Percentiles rank a stretch among this genome's conserved stretches.
Conservation (phyloP, 306 rosid genomes). For the Malus asiatica region DNA sequence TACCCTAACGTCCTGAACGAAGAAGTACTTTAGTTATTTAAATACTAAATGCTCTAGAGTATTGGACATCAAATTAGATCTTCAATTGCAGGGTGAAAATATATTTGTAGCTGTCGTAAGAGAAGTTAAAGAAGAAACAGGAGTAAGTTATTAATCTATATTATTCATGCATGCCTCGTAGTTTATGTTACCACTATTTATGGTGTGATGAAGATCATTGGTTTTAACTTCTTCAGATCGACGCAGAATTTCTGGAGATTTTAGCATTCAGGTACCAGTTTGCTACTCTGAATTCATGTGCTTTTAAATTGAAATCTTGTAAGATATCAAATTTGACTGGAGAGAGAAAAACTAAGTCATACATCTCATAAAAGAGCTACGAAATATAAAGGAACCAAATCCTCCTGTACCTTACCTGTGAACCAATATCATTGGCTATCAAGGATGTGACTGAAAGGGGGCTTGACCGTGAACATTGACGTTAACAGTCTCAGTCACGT, state of each 20-base stretch:
- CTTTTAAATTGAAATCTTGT: background rate
- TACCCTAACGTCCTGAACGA: background rate
- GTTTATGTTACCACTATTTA: background rate
- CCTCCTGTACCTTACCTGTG: background rate
- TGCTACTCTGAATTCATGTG: background rate
- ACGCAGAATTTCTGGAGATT: slow-evolving; percentile 63
- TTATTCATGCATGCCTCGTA: background rate
- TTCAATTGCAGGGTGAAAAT: slow-evolving; percentile 61
- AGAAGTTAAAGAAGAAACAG: slow-evolving; percentile 93
- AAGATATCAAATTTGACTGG: background rate
- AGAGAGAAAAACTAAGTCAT: background rate
- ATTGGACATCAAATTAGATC: slow-evolving; percentile 16
- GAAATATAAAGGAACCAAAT: background rate
- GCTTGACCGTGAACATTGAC: background rate
- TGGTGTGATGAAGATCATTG: slow-evolving; percentile 1
- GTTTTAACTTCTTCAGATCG: slow-evolving; percentile 54
- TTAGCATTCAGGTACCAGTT: slow-evolving; percentile 68
- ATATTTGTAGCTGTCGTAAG: slow-evolving; percentile 61
- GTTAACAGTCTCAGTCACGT: background rate
- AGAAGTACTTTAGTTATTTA: background rate
- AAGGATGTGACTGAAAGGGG: background rate
- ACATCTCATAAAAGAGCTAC: background rate
- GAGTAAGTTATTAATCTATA: slow-evolving; percentile 44
- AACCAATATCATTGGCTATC: background rate
- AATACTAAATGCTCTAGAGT: background rate